Evolutionary conservation across 352 stramenopile species (phyloP), one percentile per base, ranked within the genome.

Genomic region (Phytophthora rubi): DNA sequence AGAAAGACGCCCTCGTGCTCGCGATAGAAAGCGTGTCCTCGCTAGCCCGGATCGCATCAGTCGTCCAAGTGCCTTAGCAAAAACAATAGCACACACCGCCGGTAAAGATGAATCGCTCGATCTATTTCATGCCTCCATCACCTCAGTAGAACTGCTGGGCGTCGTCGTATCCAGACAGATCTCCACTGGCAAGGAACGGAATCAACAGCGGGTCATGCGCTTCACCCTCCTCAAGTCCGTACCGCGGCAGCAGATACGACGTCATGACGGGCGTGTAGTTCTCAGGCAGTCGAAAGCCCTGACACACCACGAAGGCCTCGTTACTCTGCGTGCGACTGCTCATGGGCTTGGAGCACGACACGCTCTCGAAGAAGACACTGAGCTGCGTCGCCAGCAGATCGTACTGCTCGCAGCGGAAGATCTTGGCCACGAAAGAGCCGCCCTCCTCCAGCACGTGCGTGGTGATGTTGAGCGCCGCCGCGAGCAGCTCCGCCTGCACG

Each of bases 351-450:
- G 95, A 94, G 79, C 98, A 97, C 23, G 88, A 96, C 4, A 99
- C 98, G 37, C 90, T 83, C 33, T 87, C 72, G 79, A 99, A 99
- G 57, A 99, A 97, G 16, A 98, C 69, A 42, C 94, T 86, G 13
- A 99, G 83, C 80, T 99, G 98, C 48, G 93, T 89, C 54, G 98
- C 98, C 8, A 99, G 76, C 32, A 99, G 86, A 16, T 97, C 92
- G 48, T 98, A 97, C 83, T 99, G 96, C 51, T 97, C 82, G 45
- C 97, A 98, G 16, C 97, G 86, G 74, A 99, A 99, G 66, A 99
- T 99, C 83, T 99, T 99, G 55, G 97, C 98, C 16, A 99, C 96
- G 76, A 99, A 99, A 16, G 89, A 93, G n/a, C 98, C 98, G 15
- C 92, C 91, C 13, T 85, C 75, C 21, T 84, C 77, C 16, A 99